Percentiles rank a stretch among this genome's conserved stretches.
Conservation (phyloP, 192 early-diverging fungal species). For the Coemansia sp. region DNA sequence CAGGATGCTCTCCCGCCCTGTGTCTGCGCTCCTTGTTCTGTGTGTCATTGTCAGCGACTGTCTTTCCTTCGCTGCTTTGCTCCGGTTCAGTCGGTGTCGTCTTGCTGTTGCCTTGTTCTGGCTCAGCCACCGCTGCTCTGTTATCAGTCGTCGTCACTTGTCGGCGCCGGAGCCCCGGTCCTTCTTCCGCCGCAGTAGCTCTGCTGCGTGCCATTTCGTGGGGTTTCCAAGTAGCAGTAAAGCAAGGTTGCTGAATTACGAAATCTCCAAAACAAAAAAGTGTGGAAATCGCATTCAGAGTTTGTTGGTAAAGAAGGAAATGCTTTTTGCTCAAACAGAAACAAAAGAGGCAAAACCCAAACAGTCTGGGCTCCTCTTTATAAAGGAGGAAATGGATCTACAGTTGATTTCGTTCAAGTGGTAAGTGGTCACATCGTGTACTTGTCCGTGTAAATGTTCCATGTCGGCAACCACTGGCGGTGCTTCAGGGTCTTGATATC, state of each 20-base stretch:
- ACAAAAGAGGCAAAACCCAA: no score
- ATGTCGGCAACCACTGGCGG: constrained; percentile 48
- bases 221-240: background rate
- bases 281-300: no score
- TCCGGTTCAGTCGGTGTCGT: no score
- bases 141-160: background rate
- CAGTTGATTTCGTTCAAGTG: no score
- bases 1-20: background rate
- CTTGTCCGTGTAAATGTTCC: constrained; percentile 24
- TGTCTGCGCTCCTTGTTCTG: background rate
- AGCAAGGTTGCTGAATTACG: no score
- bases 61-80: no score
- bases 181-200: background rate
- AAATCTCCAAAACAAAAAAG: no score
- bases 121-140: background rate
- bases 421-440: constrained; percentile 14
- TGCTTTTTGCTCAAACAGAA: no score
- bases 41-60: background rate
- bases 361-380: no score
- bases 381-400: no score
- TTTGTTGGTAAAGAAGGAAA: no score
- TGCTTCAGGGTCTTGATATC: constrained; percentile 32
- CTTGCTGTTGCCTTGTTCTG: background rate
- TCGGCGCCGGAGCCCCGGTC: constrained; percentile 1
- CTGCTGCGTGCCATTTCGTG: background rate